A percentile compares a stretch with the other conserved stretches of the same genome.
These are phyloP conservation scores for Scenedesmus sp. DNA, from an alignment of 163 green algal genomes.

Conservation along the genomic window DNA sequence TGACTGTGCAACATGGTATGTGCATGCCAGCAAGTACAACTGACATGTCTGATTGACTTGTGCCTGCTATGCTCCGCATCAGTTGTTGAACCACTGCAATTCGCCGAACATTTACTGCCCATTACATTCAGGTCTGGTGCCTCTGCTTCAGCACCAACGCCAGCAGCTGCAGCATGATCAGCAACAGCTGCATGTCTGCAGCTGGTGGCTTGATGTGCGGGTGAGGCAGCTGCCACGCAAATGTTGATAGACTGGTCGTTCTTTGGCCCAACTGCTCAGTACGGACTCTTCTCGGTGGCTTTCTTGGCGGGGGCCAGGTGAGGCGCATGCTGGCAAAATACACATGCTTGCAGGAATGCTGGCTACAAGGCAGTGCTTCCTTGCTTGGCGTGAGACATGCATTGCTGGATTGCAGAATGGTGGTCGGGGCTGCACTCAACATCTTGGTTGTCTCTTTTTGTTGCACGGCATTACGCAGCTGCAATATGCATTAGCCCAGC, in stretches of 20 bases:
- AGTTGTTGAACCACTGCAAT: neutral
- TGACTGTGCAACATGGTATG: neutral
- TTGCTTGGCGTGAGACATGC: neutral
- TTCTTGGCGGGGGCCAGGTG: conserved; percentile 38
- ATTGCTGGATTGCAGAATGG: too few relatives aligned
- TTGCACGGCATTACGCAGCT: neutral
- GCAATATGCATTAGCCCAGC: too few relatives aligned
- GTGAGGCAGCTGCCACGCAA: neutral
- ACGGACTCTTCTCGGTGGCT: conserved; percentile 22
- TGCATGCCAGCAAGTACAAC: neutral
- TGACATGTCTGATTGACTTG: neutral
- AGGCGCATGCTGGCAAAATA: neutral
- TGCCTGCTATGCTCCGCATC: neutral
- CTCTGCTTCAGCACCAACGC: neutral
- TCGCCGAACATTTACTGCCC: neutral
- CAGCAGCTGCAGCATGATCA: neutral
- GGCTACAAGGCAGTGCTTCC: too few relatives aligned
- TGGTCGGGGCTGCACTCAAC: too few relatives aligned
- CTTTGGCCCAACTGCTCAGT: neutral
- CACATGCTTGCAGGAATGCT: neutral
- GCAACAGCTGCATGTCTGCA: neutral
- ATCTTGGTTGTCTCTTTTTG: neutral
- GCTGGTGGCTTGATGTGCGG: neutral
- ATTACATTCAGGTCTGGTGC: neutral
- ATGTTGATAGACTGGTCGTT: conserved; percentile 23